Evolutionary conservation across 148 eudicot species (phyloP).

Genomic region (Arbutus unedo): DNA sequence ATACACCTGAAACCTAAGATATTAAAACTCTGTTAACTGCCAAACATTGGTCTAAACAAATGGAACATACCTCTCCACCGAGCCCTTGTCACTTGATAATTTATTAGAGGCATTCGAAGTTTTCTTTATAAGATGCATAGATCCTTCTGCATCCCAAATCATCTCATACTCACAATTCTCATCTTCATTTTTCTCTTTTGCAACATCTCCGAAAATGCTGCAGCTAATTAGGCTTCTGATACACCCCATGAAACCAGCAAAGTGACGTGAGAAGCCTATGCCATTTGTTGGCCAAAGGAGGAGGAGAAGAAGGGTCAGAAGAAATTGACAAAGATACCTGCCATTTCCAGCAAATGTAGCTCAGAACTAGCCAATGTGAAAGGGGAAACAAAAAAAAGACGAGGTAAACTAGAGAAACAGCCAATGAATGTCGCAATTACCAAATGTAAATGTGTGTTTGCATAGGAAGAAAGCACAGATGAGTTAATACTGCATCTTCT

Average conservation of each 20-base stretch:
- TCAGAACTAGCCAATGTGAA: slow-evolving; percentile 13
- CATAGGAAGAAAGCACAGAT: slow-evolving; percentile 79
- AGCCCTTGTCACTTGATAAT: slow-evolving; percentile 39
- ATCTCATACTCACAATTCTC: slow-evolving; percentile 79
- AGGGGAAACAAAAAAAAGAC: neutral
- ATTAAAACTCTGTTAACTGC: neutral
- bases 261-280: slow-evolving; percentile 33
- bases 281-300: slow-evolving; percentile 73
- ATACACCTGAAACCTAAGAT: neutral
- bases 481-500: slow-evolving; percentile 42
- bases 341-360: slow-evolving; percentile 25
- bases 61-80: slow-evolving; percentile 54
- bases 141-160: slow-evolving; percentile 98
- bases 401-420: neutral
- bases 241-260: slow-evolving; percentile 30
- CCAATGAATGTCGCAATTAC: slow-evolving; percentile 33
- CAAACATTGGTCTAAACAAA: neutral
- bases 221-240: slow-evolving; percentile 28
- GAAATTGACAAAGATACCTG: slow-evolving; percentile 75
- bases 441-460: slow-evolving; percentile 74
- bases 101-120: slow-evolving; percentile 29
- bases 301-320: slow-evolving; percentile 56
- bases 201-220: slow-evolving; percentile 27
- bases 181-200: slow-evolving; percentile 85
- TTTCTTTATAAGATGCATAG: slow-evolving; percentile 86